Base-by-base conservation (phyloP, 371 early-diverging fungal genomes). In the Blakeslea trispora region DNA sequence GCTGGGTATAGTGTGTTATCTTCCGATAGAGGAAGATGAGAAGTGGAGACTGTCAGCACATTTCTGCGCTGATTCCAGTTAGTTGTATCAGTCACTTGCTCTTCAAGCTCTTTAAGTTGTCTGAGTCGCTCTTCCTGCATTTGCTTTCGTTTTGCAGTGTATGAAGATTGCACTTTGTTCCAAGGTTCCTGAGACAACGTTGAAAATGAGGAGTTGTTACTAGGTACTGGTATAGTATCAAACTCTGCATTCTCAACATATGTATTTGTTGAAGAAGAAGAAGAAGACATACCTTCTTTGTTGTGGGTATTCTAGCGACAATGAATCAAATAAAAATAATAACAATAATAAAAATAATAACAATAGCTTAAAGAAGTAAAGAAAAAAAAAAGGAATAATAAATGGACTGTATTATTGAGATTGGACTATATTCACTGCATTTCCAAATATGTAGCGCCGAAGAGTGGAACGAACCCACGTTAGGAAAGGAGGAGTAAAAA, bases 91-190 rank as follows among this genome's bases (percentile, higher is more conserved):
- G 70, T 57, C 13, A 74, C 64, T 51, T 72, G 71, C 10, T 68
- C 65, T 45, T 77, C 78, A 35, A 77, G 44, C 50, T 74, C 75
- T 52, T 69, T 68, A 14, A 77, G 46, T 45, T 77, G 72, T 21
- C 65, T 59, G 51, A 64, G 50, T 46, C 77, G 53, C 32, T 74
- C 77, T 31, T 64, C 66, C 37, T 74, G 77, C 17, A 57, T 63
- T 42, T 69, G 53, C 24, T 67, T 68, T 40, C 67, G 53, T 59
- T 61, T 65, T 8, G 66, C 66, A 8, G 60, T 57, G 54, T 62
- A 62, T 10, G 52, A 43, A n/a, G 68, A 56, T 41, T 59, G 59
- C 2, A 64, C 56, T 40, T 63, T 60, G 19, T 57, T 62, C 68
- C 68, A 68, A 41, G 56, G 66, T 31, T 66, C 70, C 45, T 51